Evolutionary conservation across 176 grass and related monocot genomes (phyloP), one percentile per base, ranked within the genome.

Genomic region (Ensete glaucum): DNA sequence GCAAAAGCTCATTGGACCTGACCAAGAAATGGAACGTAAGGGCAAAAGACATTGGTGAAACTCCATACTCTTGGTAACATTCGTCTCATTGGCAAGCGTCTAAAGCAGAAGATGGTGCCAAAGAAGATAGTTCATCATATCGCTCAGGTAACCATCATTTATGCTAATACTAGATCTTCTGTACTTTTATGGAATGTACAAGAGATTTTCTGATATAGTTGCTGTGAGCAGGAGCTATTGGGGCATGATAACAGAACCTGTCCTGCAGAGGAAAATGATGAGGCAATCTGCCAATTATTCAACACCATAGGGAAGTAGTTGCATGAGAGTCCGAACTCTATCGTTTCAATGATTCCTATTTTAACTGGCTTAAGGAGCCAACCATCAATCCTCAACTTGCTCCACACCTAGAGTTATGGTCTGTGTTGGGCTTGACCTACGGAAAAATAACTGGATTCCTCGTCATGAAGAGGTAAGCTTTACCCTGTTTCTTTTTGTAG

Each of bases 261-360:
- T 79, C 88, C 88, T 73, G 81, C 84, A 21, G 88, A 90, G 66
- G 84, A 87, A 82, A 87, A 90, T 82, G 88, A 87, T 8, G 88
- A 87, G 71, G 88, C 82, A 50, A 87, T 90, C 26, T 90, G 88
- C 76, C 88, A 87, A 50, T 87, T 90, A 60, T 87, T 90, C 75
- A 77, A 57, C 25, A 90, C 84, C 72, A 87, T 87, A 72, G 88
- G 84, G 55, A 90, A 84, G 75, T 79, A 82, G 54, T 79, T 90
- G 81, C 81, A 87, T 52, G 88, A 87, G 50, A 87, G 81, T 27
- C 50, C 81, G 11, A 87, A 80, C 21, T 82, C 88, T 56, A 75
- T 11, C 78, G 73, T 55, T 79, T 86, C 63, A 90, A 87, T 73
- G 82, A 90, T 43, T 68, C 25, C 12, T 87, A 87, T 76, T 90